Percentiles rank a stretch among this genome's conserved stretches.
phyloP scores from a whole-genome alignment of 208 protist species.

The Kentomonas sorsogonicus region DNA sequence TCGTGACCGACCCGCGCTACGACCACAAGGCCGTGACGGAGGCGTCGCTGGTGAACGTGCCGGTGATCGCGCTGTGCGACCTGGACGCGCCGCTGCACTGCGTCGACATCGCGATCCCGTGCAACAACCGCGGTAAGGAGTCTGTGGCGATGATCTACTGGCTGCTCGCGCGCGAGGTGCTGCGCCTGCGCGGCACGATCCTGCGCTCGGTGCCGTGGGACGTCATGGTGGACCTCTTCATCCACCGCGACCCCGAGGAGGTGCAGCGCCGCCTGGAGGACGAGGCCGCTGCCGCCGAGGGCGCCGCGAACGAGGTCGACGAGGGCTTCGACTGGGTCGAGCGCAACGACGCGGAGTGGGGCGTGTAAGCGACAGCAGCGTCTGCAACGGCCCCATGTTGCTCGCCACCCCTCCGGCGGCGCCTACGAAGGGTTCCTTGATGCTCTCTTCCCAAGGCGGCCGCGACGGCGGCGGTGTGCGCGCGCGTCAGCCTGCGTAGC shows the following conservation, averaged over 20 bases:
- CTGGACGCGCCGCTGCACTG: slow-evolving; percentile 94
- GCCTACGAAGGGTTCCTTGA: too few relatives aligned
- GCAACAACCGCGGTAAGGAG: slow-evolving; percentile 95
- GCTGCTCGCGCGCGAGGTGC: slow-evolving; percentile 97
- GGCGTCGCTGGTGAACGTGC: slow-evolving; percentile 98
- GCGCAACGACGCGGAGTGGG: slow-evolving; percentile 41
- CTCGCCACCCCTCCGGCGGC: too few relatives aligned
- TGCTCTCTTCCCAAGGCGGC: too few relatives aligned
- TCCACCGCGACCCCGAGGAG: slow-evolving; percentile 97
- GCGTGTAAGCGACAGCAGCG: slow-evolving; percentile 26
- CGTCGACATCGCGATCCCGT: slow-evolving; percentile 98
- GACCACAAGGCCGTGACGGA: slow-evolving; percentile 97
- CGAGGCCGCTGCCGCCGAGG: slow-evolving; percentile 20
- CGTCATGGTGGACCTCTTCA: slow-evolving; percentile 99
- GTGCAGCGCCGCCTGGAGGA: slow-evolving; percentile 78
- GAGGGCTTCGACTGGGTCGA: slow-evolving; percentile 73
- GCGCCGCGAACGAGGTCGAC: slow-evolving; percentile 29
- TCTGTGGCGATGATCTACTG: slow-evolving; percentile 99
- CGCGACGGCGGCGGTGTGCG: too few relatives aligned
- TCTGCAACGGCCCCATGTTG: too few relatives aligned
- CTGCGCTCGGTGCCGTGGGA: slow-evolving; percentile 93
- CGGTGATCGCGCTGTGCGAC: slow-evolving; percentile 98
- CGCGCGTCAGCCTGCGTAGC: too few relatives aligned
- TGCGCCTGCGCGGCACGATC: slow-evolving; percentile 94
- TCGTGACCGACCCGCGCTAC: slow-evolving; percentile 96